Conservation (phyloP, 1,284 basidiomycete genomes). For the Trichosporon asahii region DNA sequence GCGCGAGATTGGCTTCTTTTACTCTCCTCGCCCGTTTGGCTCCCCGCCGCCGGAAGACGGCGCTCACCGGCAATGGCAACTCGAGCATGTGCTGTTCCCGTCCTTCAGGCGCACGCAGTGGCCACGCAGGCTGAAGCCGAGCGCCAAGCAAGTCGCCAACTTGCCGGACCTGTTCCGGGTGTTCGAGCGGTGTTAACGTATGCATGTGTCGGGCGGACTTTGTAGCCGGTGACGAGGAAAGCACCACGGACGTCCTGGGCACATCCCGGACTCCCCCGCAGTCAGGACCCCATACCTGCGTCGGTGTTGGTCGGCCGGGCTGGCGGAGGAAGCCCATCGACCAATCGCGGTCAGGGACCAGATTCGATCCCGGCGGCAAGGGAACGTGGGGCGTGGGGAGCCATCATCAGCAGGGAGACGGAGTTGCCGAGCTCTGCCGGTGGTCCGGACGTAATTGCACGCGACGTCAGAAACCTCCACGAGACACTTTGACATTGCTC, state of each 20-base stretch:
- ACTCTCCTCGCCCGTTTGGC: conserved; percentile 61
- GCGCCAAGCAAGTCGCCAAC: conserved; percentile 68
- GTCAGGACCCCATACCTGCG: not conserved
- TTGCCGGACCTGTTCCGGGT: conserved; percentile 84
- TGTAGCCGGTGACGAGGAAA: not conserved
- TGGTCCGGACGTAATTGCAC: conserved; percentile 4
- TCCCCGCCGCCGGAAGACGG: conserved; percentile 19
- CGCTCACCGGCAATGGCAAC: conserved; percentile 68
- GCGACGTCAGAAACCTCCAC: conserved; percentile 6
- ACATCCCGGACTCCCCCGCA: not conserved
- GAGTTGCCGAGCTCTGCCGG: conserved; percentile 4
- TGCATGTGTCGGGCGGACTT: conserved; percentile 5
- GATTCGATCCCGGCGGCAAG: conserved; percentile 8
- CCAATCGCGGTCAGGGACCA: not conserved
- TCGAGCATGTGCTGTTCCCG: conserved; percentile 83
- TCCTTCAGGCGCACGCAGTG: conserved; percentile 63
- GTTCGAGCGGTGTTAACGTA: conserved; percentile 72
- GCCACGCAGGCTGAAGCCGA: conserved; percentile 31
- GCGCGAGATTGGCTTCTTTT: conserved; percentile 86
- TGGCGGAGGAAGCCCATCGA: not conserved
- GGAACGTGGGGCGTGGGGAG: not conserved
- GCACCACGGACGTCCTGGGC: not conserved
- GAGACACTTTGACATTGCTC: not conserved
- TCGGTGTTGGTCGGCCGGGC: conserved; percentile 1
- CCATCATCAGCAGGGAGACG: not conserved